phyloP scores from a whole-genome alignment of 345 rosid species.

The Rhodomyrtus tomentosa region DNA sequence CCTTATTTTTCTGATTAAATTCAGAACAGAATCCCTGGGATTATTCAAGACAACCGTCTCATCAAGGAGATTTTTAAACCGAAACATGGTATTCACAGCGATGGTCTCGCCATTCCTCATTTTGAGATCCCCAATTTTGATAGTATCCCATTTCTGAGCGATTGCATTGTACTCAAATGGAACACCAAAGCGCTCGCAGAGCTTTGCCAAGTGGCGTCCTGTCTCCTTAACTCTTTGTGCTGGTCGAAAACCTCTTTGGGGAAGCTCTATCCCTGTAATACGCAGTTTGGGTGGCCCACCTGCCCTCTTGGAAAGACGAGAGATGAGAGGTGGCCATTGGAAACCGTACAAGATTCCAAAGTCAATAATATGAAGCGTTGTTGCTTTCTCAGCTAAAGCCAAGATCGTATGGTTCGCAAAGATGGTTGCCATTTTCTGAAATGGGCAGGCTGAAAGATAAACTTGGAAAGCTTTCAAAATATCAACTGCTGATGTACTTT shows the following conservation, averaged over 20 bases:
- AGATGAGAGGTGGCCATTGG: conserved; percentile 75
- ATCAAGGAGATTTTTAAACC: conserved; percentile 55
- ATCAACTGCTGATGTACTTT: conserved; percentile 41
- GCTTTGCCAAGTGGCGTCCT: conserved; percentile 56
- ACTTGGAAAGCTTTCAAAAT: conserved; percentile 54
- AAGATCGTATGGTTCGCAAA: conserved; percentile 47
- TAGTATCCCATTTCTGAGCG: conserved; percentile 69
- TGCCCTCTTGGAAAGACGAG: conserved; percentile 31
- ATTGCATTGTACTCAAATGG: conserved; percentile 72
- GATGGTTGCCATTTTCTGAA: conserved; percentile 39
- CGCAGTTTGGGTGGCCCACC: conserved; percentile 77
- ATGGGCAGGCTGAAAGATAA: conserved; percentile 43
- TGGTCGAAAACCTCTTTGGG: conserved; percentile 71
- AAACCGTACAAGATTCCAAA: conserved; percentile 76
- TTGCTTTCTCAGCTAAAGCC: conserved; percentile 30
- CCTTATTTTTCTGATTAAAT: conserved; percentile 44
- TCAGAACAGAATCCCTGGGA: conserved; percentile 50
- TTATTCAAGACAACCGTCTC: conserved; percentile 45
- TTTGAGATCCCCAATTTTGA: conserved; percentile 48
- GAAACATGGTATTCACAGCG: conserved; percentile 51
- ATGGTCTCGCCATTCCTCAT: conserved; percentile 31
- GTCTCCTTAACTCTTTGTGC: conserved; percentile 59
- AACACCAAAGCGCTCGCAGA: conserved; percentile 48
- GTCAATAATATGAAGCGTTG: conserved; percentile 54
- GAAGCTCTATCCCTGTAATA: conserved; percentile 77